A percentile compares a stretch with the other conserved stretches of the same genome.
phyloP scores from a whole-genome alignment of 2,329 filamentous ascomycete species.

The Xylaria sp. region DNA sequence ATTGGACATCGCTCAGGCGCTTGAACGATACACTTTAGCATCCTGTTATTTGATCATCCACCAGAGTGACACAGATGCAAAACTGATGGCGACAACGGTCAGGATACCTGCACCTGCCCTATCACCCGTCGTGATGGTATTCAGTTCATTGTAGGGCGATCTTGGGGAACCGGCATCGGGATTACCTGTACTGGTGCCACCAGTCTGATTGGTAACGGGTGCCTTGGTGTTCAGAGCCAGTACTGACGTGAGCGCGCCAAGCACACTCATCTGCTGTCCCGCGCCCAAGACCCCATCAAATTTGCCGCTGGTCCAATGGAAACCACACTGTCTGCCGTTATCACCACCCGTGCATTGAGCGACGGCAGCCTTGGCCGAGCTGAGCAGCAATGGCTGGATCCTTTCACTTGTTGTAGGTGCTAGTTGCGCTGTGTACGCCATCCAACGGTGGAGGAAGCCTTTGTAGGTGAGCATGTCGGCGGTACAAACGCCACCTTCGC shows the following conservation, averaged over 20 bases:
- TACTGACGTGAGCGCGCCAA: constrained; percentile 58
- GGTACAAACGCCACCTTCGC: constrained; percentile 63
- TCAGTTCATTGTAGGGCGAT: constrained; percentile 18
- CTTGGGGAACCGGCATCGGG: constrained; percentile 41
- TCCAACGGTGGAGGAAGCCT: constrained; percentile 66
- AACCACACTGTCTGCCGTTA: constrained; percentile 59
- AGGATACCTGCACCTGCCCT: constrained; percentile 46
- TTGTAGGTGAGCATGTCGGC: constrained; percentile 68
- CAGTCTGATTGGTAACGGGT: constrained; percentile 53
- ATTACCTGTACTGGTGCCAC: constrained; percentile 53
- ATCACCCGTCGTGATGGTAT: constrained; percentile 43
- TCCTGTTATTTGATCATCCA: constrained; percentile 40
- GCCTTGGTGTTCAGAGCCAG: constrained; percentile 50
- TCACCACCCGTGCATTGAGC: constrained; percentile 49
- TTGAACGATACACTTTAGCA: neutral
- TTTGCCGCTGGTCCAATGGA: constrained; percentile 58
- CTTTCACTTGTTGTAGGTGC: constrained; percentile 51
- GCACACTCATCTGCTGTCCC: constrained; percentile 62
- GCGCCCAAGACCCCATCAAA: constrained; percentile 60
- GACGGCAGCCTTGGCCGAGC: constrained; percentile 55
- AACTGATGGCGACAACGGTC: constrained; percentile 40
- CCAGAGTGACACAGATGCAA: constrained; percentile 37
- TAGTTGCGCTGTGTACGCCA: constrained; percentile 53
- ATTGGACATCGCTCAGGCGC: neutral
- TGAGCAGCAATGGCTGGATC: constrained; percentile 52